phyloP scores from a whole-genome alignment of 202 grass and related monocot genomes.

The Setaria italica region DNA sequence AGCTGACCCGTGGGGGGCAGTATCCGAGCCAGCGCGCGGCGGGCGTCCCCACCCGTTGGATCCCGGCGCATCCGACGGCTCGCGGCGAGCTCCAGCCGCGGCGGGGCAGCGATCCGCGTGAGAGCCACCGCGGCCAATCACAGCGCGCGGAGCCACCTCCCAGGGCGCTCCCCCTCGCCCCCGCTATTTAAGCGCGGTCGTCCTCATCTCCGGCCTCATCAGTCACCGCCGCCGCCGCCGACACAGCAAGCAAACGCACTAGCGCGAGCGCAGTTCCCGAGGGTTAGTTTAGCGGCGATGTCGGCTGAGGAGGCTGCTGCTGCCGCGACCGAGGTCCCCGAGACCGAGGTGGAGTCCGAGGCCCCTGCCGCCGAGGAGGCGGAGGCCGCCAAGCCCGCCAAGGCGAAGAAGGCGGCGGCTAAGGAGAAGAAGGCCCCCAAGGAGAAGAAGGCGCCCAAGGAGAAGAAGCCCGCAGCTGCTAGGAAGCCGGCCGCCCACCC shows the following conservation, averaged over 20 bases:
- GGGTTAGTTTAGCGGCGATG: constrained; percentile 35
- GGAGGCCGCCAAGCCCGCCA: constrained; percentile 25
- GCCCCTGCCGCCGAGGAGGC: background rate
- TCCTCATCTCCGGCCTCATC: constrained; percentile 20
- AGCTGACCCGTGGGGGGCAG: background rate
- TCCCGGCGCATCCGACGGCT: background rate
- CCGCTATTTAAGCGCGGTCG: constrained; percentile 59
- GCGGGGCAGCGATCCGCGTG: constrained; percentile 57
- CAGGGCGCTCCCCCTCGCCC: background rate
- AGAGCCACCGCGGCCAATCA: constrained; percentile 45
- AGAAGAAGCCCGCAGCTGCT: constrained; percentile 37
- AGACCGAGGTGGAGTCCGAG: constrained; percentile 28
- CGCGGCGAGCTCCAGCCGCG: background rate
- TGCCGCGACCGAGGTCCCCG: constrained; percentile 14
- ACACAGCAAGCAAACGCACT: background rate
- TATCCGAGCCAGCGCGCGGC: background rate
- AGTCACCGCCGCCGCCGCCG: background rate
- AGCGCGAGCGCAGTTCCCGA: background rate
- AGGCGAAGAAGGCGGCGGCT: constrained; percentile 11
- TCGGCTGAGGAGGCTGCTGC: constrained; percentile 42
- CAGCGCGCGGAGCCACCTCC: background rate
- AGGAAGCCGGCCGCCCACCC: constrained; percentile 51
- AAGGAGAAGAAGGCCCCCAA: constrained; percentile 55
- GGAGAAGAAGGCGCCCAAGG: constrained; percentile 47
- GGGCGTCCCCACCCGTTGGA: constrained; percentile 28